phyloP scores from a whole-genome alignment of 2,329 filamentous ascomycete species.

The Alternaria novae-zelandiae region DNA sequence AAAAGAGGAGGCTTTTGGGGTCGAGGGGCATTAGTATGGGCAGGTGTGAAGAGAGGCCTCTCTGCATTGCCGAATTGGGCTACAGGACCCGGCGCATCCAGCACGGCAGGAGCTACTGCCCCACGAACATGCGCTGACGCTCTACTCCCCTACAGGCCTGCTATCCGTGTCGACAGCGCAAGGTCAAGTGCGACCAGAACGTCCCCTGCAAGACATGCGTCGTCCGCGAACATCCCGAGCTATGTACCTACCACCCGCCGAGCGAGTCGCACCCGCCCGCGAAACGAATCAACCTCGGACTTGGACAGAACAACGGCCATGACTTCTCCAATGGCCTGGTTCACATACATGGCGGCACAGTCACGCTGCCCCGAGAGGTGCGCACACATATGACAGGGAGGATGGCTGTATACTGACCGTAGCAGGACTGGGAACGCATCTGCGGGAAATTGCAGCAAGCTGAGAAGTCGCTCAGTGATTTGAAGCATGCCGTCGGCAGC shows the following conservation, averaged over 20 bases:
- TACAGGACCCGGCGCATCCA: constrained; percentile 20
- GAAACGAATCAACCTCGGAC: constrained; percentile 44
- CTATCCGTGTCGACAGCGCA: constrained; percentile 57
- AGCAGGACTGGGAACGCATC: constrained; percentile 55
- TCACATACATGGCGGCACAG: constrained; percentile 48
- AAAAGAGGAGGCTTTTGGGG: background rate
- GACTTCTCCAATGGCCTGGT: constrained; percentile 49
- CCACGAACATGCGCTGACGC: constrained; percentile 28
- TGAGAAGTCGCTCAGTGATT: constrained; percentile 55
- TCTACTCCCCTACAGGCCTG: constrained; percentile 45
- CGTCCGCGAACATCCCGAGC: constrained; percentile 58
- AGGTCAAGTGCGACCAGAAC: constrained; percentile 56
- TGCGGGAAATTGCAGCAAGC: constrained; percentile 57
- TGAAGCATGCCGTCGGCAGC: constrained; percentile 50
- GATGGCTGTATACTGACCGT: constrained; percentile 23
- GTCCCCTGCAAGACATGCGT: constrained; percentile 59
- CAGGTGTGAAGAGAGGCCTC: constrained; percentile 1
- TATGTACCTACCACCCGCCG: constrained; percentile 54
- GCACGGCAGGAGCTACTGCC: constrained; percentile 12
- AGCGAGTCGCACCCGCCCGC: constrained; percentile 50
- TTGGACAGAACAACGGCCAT: constrained; percentile 42
- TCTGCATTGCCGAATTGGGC: constrained; percentile 22
- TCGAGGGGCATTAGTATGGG: background rate
- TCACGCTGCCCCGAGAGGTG: constrained; percentile 50
- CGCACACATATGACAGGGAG: constrained; percentile 1